Base-by-base conservation (phyloP, 1,284 basidiomycete species). In the Sphagnurus paluster region DNA sequence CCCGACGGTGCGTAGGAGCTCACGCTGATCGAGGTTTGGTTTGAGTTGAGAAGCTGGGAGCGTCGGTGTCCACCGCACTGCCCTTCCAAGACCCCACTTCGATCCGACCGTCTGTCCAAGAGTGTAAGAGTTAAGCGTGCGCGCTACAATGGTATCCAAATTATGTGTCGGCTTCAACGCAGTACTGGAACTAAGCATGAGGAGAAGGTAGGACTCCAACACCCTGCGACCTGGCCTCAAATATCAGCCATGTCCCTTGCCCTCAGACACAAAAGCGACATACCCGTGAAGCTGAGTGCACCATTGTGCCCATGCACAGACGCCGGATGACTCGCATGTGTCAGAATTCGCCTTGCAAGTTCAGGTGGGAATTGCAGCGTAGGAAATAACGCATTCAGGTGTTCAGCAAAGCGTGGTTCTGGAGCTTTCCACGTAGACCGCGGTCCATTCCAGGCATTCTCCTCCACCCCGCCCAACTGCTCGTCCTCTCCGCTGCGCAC, bases 221-320 rank as follows among this genome's bases (percentile, higher is more conserved):
- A 87, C 83, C 47, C 89, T 77, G 42, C 88, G 82, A 35, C 87
- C 87, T 90, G n/a, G n/a, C n/a, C n/a, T n/a, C n/a, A 57, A 33
- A 34, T 30, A 17, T 41, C 11, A 39, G 45, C n/a, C n/a, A n/a
- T n/a, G n/a, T n/a, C n/a, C n/a, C n/a, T n/a, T n/a, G n/a, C n/a
- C n/a, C n/a, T n/a, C n/a, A n/a, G n/a, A n/a, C n/a, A n/a, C n/a
- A n/a, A n/a, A 16, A 29, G 17, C 6, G 13, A 59, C 66, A 38
- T 50, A 87, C 87, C 87, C 34, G 89, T 72, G 56, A 91, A 91
- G 26, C 76, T 70, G 30, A 87, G 63, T 7, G 80, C 77, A 35
- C 73, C 79, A 56, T 90, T 90, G 62, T 90, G 85, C 2, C 87
- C 84, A 44, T 79, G 62, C 36, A 70, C 60, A 23, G 84, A 80